Conservation (phyloP, 2,329 filamentous ascomycete species). For the Ilyonectria destructans region DNA sequence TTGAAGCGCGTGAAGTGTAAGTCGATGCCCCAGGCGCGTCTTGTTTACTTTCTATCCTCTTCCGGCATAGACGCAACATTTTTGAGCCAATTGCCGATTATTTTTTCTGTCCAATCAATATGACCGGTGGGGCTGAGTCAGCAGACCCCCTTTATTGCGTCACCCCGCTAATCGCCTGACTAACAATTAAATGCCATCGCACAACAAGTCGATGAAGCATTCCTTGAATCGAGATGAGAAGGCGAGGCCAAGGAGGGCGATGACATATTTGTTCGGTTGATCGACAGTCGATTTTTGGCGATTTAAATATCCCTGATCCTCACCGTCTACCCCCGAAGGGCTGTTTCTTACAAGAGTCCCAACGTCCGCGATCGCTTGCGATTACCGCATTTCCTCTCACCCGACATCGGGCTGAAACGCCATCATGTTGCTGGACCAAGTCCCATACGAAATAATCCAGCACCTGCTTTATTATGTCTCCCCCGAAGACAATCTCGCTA, state of each 20-base stretch:
- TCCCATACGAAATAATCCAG: constrained; percentile 90
- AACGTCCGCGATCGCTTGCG: constrained; percentile 14
- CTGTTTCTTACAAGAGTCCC: constrained; percentile 3
- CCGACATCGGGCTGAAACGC: constrained; percentile 35
- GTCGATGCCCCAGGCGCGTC: constrained; percentile 48
- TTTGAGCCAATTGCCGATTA: constrained; percentile 36
- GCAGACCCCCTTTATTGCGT: constrained; percentile 27
- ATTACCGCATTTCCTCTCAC: constrained; percentile 30
- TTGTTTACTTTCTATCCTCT: constrained; percentile 62
- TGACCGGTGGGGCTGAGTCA: constrained; percentile 18
- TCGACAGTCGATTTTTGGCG: constrained; percentile 32
- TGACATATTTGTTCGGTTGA: constrained; percentile 43
- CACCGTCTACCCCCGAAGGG: neutral
- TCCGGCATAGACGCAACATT: constrained; percentile 53
- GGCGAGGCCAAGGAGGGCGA: constrained; percentile 33
- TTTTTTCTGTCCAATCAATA: constrained; percentile 24
- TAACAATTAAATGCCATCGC: constrained; percentile 29
- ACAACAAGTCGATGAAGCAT: constrained; percentile 24
- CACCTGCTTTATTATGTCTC: constrained; percentile 78
- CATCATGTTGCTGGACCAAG: constrained; percentile 59
- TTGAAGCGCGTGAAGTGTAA: constrained; percentile 44
- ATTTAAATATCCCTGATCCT: neutral
- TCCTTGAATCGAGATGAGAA: constrained; percentile 22
- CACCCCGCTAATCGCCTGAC: constrained; percentile 38
- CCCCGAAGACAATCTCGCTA: constrained; percentile 68